phyloP scores from a whole-genome alignment of 2,329 filamentous ascomycete genomes.

The Diatrype stigma region DNA sequence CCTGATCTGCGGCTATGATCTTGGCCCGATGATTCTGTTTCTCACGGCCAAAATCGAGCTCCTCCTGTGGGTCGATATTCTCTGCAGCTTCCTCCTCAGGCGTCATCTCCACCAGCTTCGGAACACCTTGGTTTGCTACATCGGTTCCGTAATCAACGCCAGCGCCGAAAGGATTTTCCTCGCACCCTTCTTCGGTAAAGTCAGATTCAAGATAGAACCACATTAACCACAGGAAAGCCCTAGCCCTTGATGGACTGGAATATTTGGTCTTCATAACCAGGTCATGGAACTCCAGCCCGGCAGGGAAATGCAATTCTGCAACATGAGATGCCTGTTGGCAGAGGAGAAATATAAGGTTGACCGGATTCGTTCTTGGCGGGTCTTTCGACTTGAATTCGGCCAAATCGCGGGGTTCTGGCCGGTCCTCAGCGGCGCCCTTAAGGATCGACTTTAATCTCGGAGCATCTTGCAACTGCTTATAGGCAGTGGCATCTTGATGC shows the following conservation, averaged over 20 bases:
- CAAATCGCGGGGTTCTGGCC: slow-evolving; percentile 74
- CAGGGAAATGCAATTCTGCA: slow-evolving; percentile 86
- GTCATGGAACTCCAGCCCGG: slow-evolving; percentile 87
- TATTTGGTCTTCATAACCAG: slow-evolving; percentile 87
- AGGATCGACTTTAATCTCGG: slow-evolving; percentile 94
- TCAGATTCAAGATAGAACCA: slow-evolving; percentile 99
- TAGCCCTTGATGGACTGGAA: slow-evolving; percentile 77
- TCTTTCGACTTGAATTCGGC: slow-evolving; percentile 70
- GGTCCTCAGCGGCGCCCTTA: slow-evolving; percentile 92
- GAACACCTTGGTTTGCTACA: slow-evolving; percentile 66
- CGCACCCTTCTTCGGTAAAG: slow-evolving; percentile 81
- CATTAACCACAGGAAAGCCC: slow-evolving; percentile 93
- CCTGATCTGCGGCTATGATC: slow-evolving; percentile 72
- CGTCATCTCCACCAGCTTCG: slow-evolving; percentile 61
- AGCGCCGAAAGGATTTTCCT: slow-evolving; percentile 84
- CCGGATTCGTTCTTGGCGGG: slow-evolving; percentile 82
- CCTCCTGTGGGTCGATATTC: slow-evolving; percentile 66
- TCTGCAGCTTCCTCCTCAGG: slow-evolving; percentile 62
- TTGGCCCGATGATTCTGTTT: slow-evolving; percentile 72
- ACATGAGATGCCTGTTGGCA: slow-evolving; percentile 86
- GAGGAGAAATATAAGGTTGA: slow-evolving; percentile 94
- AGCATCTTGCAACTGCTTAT: slow-evolving; percentile 97
- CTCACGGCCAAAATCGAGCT: slow-evolving; percentile 29
- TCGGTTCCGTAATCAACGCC: slow-evolving; percentile 62
- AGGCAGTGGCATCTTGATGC: slow-evolving; percentile 89